Conservation (phyloP, 257 asterid genomes). For the Fraxinus americana region DNA sequence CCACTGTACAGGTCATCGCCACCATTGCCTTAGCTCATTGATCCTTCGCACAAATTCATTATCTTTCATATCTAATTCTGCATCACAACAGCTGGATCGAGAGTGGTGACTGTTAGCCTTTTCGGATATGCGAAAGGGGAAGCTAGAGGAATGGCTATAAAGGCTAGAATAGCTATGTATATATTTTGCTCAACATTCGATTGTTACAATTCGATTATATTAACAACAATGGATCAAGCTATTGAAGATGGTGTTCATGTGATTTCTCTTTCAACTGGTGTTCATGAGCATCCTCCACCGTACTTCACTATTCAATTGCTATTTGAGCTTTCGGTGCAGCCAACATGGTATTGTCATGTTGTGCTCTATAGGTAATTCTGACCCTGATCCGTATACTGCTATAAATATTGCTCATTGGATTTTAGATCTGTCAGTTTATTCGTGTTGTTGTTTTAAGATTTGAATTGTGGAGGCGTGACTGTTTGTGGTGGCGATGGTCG, state of each 20-base stretch:
- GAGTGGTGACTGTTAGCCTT: constrained; percentile 71
- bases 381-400: constrained; percentile 68
- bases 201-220: constrained; percentile 82
- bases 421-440: constrained; percentile 19
- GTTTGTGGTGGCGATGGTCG: too few species aligned
- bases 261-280: constrained; percentile 85
- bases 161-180: constrained; percentile 86
- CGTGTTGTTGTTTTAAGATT: too few species aligned
- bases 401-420: constrained; percentile 95
- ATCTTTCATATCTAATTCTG: constrained; percentile 15
- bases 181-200: constrained; percentile 81
- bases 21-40: too few species aligned
- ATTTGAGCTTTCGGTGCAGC: constrained; percentile 79
- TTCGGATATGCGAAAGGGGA: constrained; percentile 74
- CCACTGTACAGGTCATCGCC: too few species aligned
- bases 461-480: too few species aligned
- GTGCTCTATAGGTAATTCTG: constrained; percentile 90
- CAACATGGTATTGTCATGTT: constrained; percentile 84
- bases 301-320: constrained; percentile 78
- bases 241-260: constrained; percentile 75
- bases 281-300: constrained; percentile 65
- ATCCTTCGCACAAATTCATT: too few species aligned
- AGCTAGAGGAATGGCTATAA: constrained; percentile 91
- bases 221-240: constrained; percentile 86
- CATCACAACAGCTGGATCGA: constrained; percentile 95